Percentiles rank a stretch among this genome's conserved stretches.
Conservation (phyloP, 495 filamentous ascomycete genomes). For the Cladorrhinum samala region DNA sequence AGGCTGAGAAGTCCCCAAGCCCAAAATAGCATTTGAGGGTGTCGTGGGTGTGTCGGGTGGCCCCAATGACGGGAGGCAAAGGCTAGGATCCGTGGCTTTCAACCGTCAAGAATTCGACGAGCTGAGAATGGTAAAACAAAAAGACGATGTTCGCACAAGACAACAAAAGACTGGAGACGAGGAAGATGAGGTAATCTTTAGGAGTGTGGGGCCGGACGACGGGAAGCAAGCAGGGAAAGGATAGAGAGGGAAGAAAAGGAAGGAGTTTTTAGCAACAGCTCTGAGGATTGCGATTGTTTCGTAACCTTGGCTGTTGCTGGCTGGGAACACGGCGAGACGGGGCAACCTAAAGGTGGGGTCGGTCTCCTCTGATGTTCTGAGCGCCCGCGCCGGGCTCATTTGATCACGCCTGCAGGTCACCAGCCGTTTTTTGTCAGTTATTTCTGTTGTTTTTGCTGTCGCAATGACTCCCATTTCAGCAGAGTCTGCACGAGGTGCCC, state of each 20-base stretch:
- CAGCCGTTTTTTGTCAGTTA: not conserved
- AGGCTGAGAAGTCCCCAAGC: slow-evolving; percentile 8
- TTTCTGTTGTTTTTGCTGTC: not conserved
- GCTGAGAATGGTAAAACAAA: not conserved
- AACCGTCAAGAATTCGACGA: not conserved
- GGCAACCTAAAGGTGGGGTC: not conserved
- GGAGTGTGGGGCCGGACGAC: too few relatives aligned
- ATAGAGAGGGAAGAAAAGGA: not conserved
- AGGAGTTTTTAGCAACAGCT: not conserved
- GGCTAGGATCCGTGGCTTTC: not conserved
- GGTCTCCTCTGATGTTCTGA: not conserved
- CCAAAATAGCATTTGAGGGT: slow-evolving; percentile 23
- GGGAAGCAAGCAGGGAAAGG: not conserved
- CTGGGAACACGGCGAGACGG: slow-evolving; percentile 6
- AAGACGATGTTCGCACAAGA: not conserved
- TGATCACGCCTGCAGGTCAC: not conserved
- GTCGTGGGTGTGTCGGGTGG: slow-evolving; percentile 1
- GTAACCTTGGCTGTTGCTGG: not conserved
- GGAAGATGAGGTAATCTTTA: not conserved
- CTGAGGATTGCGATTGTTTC: slow-evolving; percentile 1
- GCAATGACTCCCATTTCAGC: not conserved
- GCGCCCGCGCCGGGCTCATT: not conserved
- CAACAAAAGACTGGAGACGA: not conserved
- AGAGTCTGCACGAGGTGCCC: not conserved
- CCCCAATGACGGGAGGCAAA: not conserved